Evolutionary conservation across 257 asterid genomes (phyloP), one percentile per base, ranked within the genome.

Genomic region (Solanum chilense): DNA sequence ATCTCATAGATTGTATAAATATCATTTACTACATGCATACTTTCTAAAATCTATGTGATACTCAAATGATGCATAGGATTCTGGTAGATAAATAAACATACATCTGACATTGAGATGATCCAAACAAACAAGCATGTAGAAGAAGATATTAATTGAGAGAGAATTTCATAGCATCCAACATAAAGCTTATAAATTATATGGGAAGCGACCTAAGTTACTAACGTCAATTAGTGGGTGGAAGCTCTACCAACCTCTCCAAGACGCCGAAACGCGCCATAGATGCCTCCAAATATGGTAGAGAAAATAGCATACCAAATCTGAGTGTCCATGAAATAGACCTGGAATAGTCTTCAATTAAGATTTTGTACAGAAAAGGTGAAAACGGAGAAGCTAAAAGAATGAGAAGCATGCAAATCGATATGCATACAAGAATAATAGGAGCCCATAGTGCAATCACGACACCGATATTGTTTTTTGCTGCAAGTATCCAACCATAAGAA

Each of bases 301-400:
- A 97, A 97, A 83, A 97, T 97, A 82, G 99, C 99, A 91, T 97
- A 97, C 99, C 99, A 97, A 85, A 97, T 97, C 89, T 97, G 99
- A 82, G 95, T 93, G 90, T 97, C 99, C 98, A 97, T 95, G 91
- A 97, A 97, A 90, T 97, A 97, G 83, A 97, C 99, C 99, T 97
- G 94, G 76, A 86, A 87, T 39, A 83, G 86, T 85, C 90, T 87
- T 89, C 33, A 47, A 84, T 64, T 41, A 68, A 86, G 84, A 86
- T 45, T 69, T 77, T 86, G 71, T 75, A 31, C 44, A 86, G 68
- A 87, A 88, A 49, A 62, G 78, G 85, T 12, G 85, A 52, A 75
- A 92, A 83, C 29, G 47, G 60, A 85, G 84, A 84, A 47, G 83
- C 64, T 73, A 85, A 73, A 85, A 87, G 87, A 73, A 86, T 85